Evolutionary conservation across 2,329 filamentous ascomycete genomes (phyloP).

Genomic region (Exophiala lecanii-corni): DNA sequence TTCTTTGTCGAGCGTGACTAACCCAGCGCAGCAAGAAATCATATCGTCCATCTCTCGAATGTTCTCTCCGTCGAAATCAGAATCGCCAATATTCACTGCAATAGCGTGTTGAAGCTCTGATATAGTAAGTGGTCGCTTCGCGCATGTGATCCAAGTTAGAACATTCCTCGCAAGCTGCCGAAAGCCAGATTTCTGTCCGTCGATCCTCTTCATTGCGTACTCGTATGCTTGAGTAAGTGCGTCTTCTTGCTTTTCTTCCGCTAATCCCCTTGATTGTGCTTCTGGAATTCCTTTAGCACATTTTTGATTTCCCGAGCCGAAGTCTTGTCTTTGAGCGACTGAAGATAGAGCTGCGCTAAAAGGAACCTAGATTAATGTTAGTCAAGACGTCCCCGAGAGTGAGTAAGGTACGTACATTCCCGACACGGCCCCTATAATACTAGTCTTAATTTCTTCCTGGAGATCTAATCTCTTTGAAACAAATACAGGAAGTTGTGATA

Average conservation of each 20-base stretch:
- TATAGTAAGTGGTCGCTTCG: conserved; percentile 19
- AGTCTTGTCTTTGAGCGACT: neutral
- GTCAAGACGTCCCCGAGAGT: neutral
- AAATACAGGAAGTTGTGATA: conserved; percentile 10
- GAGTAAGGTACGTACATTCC: conserved; percentile 25
- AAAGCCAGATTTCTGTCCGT: conserved; percentile 9
- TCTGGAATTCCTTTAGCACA: too few species aligned
- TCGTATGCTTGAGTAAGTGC: conserved; percentile 12
- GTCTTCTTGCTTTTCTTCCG: neutral
- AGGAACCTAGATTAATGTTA: conserved; percentile 8
- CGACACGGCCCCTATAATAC: conserved; percentile 13
- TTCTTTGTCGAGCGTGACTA: conserved; percentile 24
- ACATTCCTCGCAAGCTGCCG: conserved; percentile 15
- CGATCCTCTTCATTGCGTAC: conserved; percentile 18
- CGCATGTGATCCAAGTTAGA: conserved; percentile 24
- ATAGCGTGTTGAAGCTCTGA: conserved; percentile 28
- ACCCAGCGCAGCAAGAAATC: conserved; percentile 25
- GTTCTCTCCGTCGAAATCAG: conserved; percentile 21
- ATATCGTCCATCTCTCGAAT: conserved; percentile 21
- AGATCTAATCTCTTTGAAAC: conserved; percentile 10
- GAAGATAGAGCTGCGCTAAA: conserved; percentile 6
- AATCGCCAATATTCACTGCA: conserved; percentile 21
- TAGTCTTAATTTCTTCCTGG: conserved; percentile 13
- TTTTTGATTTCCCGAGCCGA: neutral
- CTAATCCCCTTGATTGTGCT: neutral